Evolutionary conservation across 176 grass and related monocot genomes (phyloP), one percentile per base, ranked within the genome.

Genomic region (Raddia guianensis): DNA sequence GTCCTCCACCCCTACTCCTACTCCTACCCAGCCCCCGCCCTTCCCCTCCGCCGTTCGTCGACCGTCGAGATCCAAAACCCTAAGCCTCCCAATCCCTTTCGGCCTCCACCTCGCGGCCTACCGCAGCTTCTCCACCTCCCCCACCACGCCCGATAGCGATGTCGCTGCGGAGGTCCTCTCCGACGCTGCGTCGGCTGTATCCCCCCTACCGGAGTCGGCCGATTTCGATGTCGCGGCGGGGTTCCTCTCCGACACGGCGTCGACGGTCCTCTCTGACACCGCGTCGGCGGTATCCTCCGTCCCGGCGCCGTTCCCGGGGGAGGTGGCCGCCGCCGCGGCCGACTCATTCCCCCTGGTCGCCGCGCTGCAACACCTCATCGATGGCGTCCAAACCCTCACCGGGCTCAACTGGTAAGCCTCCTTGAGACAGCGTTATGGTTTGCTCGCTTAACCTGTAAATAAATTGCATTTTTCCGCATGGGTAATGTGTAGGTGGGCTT

Each of bases 311-410:
- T 95, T 89, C 73, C 73, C 90, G 0, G 95, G 92, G 34, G 92
- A 98, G 84, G 92, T 93, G 15, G 88, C 90, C 2, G 92, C 95
- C 0, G 95, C 92, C 34, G 95, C 95, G 7, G 88, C 75, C 1
- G 88, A 93, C 44, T 93, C 88, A 45, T 91, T 89, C 40, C 77
- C 79, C 33, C 82, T 90, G 0, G 88, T 93, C 15, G 92, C 90
- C 0, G 92, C 88, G 0, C 86, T 93, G 69, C 96, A 95, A 79
- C 48, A 95, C 73, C 74, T 95, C 70, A 79, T 98, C 13, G 88
- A 95, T 55, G 69, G 66, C 8, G 75, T 95, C 7, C 90, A 95
- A 12, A 81, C 78, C 40, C 72, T 95, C 82, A 90, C 88, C 14
- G 92, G 88, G 16, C 78, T 95, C 70, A 98, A 98, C 66, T 95